These are phyloP conservation scores for Aspergillus cristatus DNA, from an alignment of 495 filamentous ascomycete genomes.

Conservation along the genomic window DNA sequence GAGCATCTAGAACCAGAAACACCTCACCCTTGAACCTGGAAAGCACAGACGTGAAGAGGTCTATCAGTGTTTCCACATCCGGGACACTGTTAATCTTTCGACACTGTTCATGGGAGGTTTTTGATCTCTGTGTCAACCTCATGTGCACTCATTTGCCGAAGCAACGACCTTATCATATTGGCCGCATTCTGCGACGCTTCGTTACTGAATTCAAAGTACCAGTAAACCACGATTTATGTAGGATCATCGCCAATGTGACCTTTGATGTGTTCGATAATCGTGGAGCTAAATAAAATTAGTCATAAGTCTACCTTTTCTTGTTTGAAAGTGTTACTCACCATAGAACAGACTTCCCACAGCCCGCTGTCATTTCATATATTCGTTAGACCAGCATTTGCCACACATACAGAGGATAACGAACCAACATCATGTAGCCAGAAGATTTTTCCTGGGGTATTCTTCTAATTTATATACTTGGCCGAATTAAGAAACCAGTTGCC, in stretches of 20 bases:
- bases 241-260: background rate
- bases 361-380: background rate
- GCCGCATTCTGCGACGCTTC: background rate
- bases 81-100: too few species aligned
- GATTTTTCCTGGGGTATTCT: background rate
- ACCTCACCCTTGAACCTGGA: constrained; percentile 1
- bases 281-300: too few species aligned
- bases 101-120: too few species aligned
- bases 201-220: constrained; percentile 5
- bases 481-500: constrained; percentile 6
- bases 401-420: background rate
- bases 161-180: constrained; percentile 1
- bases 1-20: constrained; percentile 11
- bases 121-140: too few species aligned
- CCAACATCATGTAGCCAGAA: constrained; percentile 1
- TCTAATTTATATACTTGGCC: constrained; percentile 2
- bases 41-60: too few species aligned
- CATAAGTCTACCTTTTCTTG: too few species aligned
- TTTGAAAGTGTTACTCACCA: too few species aligned
- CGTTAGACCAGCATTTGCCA: background rate
- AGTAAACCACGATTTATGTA: background rate
- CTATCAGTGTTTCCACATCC: too few species aligned
- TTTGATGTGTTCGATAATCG: constrained; percentile 2
- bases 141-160: constrained; percentile 4
- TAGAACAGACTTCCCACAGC: constrained; percentile 6